Percentiles rank a stretch among this genome's conserved stretches.
phyloP scores from a whole-genome alignment of 139 green algal genomes.

The Tetradesmus lagerheimii region DNA sequence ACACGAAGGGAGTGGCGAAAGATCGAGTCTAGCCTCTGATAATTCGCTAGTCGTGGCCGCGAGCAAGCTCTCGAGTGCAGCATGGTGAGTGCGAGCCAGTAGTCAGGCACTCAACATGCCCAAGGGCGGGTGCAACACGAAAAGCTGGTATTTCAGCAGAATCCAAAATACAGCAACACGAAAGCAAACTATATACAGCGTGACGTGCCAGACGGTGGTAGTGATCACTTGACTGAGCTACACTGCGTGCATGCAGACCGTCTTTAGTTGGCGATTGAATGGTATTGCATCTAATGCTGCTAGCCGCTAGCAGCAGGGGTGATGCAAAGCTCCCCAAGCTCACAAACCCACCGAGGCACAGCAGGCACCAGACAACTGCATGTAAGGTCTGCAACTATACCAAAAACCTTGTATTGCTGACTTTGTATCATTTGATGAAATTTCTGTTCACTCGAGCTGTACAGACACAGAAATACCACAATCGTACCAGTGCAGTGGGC shows the following conservation, averaged over 20 bases:
- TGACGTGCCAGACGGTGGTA: too few relatives aligned
- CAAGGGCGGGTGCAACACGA: not conserved
- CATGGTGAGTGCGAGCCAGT: not conserved
- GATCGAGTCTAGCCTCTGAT: not conserved
- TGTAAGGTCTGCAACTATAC: not conserved
- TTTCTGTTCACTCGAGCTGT: too few relatives aligned
- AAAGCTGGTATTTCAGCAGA: not conserved
- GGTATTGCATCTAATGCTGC: too few relatives aligned
- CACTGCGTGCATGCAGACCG: too few relatives aligned
- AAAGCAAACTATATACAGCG: too few relatives aligned
- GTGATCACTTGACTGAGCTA: too few relatives aligned
- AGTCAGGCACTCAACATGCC: not conserved
- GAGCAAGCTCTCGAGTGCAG: not conserved
- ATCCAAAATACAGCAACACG: too few relatives aligned
- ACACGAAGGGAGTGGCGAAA: not conserved
- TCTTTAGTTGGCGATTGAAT: too few relatives aligned
- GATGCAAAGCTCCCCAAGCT: too few relatives aligned
- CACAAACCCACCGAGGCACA: not conserved
- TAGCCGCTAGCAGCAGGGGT: too few relatives aligned
- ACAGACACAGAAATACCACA: not conserved
- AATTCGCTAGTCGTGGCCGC: not conserved
- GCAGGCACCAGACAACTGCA: not conserved
- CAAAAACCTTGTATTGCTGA: not conserved
- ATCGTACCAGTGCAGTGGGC: not conserved
- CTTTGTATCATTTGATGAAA: too few relatives aligned